These are phyloP conservation scores for Oldenlandia corymbosa DNA, from an alignment of 257 asterid genomes.

Conservation along the genomic window DNA sequence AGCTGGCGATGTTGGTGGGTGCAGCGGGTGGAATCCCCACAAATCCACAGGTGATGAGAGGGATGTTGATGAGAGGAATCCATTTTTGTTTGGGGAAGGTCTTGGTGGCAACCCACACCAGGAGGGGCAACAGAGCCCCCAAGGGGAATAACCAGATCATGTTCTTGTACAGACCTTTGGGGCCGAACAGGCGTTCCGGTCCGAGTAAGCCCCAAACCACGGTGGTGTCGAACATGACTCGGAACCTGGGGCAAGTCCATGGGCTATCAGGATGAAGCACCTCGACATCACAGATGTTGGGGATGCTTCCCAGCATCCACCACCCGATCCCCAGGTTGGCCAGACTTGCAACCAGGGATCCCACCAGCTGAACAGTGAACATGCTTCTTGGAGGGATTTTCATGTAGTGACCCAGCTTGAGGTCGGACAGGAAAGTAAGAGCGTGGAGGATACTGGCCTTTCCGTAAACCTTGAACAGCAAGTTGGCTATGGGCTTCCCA, in stretches of 20 bases:
- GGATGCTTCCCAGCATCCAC: conserved; percentile 27
- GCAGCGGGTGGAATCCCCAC: conserved; percentile 62
- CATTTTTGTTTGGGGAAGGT: conserved; percentile 57
- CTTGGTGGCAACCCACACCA: conserved; percentile 36
- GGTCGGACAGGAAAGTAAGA: conserved; percentile 82
- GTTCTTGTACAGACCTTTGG: conserved; percentile 45
- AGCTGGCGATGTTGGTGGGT: conserved; percentile 62
- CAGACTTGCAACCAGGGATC: conserved; percentile 18
- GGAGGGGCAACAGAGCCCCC: conserved; percentile 57
- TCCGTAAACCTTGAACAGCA: conserved; percentile 89
- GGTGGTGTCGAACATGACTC: conserved; percentile 65
- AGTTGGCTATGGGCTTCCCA: conserved; percentile 87
- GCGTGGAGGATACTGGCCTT: conserved; percentile 75
- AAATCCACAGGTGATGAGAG: conserved; percentile 46
- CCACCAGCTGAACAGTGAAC: conserved; percentile 57
- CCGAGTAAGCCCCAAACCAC: conserved; percentile 90
- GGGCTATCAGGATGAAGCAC: conserved; percentile 56
- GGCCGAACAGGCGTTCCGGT: conserved; percentile 55
- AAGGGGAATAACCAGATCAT: conserved; percentile 60
- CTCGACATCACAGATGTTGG: conserved; percentile 21
- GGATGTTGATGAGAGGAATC: conserved; percentile 55
- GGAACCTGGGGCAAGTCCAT: conserved; percentile 76
- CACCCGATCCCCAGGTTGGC: conserved; percentile 23
- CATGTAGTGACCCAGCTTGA: conserved; percentile 95
- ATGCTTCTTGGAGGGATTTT: conserved; percentile 90